These are phyloP conservation scores for Chaetomiaceae sp. DNA, from an alignment of 2,329 filamentous ascomycete species.

Conservation along the genomic window DNA sequence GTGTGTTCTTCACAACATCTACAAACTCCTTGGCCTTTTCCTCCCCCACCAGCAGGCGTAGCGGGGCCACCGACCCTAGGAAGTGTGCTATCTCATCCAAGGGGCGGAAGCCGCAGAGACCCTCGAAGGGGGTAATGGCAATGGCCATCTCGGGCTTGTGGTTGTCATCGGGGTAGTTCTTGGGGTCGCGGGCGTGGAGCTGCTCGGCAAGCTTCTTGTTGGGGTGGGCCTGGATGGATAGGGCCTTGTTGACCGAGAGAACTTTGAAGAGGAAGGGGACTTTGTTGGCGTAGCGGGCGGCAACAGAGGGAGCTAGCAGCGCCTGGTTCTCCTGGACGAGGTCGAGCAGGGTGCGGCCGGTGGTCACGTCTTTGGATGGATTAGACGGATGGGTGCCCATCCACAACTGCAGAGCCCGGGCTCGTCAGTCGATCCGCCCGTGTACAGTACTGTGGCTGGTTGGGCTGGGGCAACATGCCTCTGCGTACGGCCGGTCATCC, in stretches of 20 bases:
- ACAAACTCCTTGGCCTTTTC: constrained; percentile 53
- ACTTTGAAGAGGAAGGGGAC: constrained; percentile 98
- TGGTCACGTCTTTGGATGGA: constrained; percentile 81
- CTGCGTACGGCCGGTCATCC: constrained; percentile 86
- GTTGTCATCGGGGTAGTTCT: constrained; percentile 98
- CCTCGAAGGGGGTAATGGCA: constrained; percentile 92
- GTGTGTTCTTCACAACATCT: constrained; percentile 43
- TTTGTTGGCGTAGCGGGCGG: constrained; percentile 69
- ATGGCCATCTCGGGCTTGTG: constrained; percentile 99
- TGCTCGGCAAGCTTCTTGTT: constrained; percentile 92
- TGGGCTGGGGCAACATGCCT: constrained; percentile 52
- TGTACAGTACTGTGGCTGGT: too few relatives aligned
- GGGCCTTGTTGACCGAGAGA: constrained; percentile 87
- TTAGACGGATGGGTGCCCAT: constrained; percentile 98
- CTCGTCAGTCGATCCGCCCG: constrained; percentile 4
- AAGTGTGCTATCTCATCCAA: constrained; percentile 83
- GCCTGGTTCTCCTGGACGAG: constrained; percentile 81
- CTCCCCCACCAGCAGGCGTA: constrained; percentile 62
- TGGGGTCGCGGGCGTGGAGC: constrained; percentile 76
- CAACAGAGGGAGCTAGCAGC: constrained; percentile 68
- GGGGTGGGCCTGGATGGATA: constrained; percentile 94
- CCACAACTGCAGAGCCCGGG: constrained; percentile 67
- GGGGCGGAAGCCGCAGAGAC: constrained; percentile 90
- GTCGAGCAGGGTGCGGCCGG: constrained; percentile 79
- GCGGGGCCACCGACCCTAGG: constrained; percentile 49